phyloP scores from a whole-genome alignment of 805 yeast species.

The Candida khao-thaluensis region DNA sequence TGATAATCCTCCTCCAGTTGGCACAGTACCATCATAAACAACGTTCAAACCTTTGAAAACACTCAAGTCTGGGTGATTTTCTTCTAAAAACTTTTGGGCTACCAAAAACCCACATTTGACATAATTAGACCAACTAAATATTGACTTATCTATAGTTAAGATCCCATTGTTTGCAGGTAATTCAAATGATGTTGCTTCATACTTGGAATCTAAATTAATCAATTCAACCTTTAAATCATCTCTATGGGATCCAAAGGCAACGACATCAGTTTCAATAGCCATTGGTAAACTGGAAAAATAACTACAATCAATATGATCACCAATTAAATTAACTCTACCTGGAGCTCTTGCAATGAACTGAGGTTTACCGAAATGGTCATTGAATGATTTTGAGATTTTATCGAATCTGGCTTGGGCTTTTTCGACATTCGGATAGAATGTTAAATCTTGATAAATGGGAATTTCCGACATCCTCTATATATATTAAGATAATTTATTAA shows the following conservation, averaged over 20 bases:
- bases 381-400: conserved; percentile 23
- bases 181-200: conserved; percentile 34
- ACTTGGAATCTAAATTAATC: conserved; percentile 33
- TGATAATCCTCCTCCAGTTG: conserved; percentile 70
- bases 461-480: conserved; percentile 20
- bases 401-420: conserved; percentile 28
- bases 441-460: conserved; percentile 34
- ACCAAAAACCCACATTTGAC: conserved; percentile 65
- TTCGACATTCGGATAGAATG: conserved; percentile 33
- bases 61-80: conserved; percentile 27
- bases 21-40: conserved; percentile 62
- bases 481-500: too few relatives aligned
- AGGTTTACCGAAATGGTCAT: conserved; percentile 28
- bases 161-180: conserved; percentile 41
- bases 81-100: conserved; percentile 48
- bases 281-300: conserved; percentile 68
- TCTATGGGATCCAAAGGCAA: conserved; percentile 47
- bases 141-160: conserved; percentile 47
- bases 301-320: conserved; percentile 73
- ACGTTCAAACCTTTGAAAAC: conserved; percentile 49
- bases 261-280: conserved; percentile 66
- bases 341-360: conserved; percentile 62
- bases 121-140: conserved; percentile 65
- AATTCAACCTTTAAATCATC: conserved; percentile 20
- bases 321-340: conserved; percentile 74